Percentiles rank a stretch among this genome's conserved stretches.
phyloP scores from a whole-genome alignment of 2,329 filamentous ascomycete species.

The Colletotrichum sojae region DNA sequence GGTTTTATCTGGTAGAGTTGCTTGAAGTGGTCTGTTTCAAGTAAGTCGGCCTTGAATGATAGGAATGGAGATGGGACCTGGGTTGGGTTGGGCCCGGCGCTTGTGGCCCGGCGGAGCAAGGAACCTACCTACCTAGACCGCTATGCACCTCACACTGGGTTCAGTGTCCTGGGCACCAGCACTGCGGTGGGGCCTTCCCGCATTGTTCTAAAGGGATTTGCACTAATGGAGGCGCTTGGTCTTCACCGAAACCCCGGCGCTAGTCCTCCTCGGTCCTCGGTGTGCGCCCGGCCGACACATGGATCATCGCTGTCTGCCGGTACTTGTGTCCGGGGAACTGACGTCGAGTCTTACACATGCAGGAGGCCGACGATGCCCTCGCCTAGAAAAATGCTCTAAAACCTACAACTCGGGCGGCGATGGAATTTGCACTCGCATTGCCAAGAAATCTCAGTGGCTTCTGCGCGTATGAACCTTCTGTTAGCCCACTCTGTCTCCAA shows the following conservation, averaged over 20 bases:
- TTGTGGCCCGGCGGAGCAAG: constrained; percentile 36
- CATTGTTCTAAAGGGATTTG: constrained; percentile 39
- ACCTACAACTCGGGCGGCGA: too few relatives aligned
- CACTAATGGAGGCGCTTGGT: constrained; percentile 37
- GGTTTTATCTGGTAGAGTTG: constrained; percentile 28
- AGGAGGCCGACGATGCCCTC: too few relatives aligned
- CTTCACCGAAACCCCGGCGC: constrained; percentile 34
- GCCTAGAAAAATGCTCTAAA: too few relatives aligned
- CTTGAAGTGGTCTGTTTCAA: constrained; percentile 40
- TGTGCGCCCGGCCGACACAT: constrained; percentile 20
- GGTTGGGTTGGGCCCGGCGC: constrained; percentile 22
- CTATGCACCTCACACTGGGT: too few relatives aligned
- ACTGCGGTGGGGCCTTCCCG: constrained; percentile 34
- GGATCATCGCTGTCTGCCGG: neutral
- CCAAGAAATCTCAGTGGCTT: too few relatives aligned
- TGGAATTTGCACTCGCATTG: too few relatives aligned
- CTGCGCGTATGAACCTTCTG: too few relatives aligned
- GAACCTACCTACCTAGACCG: too few relatives aligned
- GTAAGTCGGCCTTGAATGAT: constrained; percentile 38
- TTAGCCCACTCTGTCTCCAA: too few relatives aligned
- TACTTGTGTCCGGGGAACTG: too few relatives aligned
- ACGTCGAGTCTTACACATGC: too few relatives aligned
- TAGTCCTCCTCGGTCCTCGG: constrained; percentile 33
- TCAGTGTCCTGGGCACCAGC: neutral
- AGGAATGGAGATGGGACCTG: constrained; percentile 32